These are phyloP conservation scores for Blastocystis sp. DNA, from an alignment of 352 stramenopile species.

Conservation along the genomic window DNA sequence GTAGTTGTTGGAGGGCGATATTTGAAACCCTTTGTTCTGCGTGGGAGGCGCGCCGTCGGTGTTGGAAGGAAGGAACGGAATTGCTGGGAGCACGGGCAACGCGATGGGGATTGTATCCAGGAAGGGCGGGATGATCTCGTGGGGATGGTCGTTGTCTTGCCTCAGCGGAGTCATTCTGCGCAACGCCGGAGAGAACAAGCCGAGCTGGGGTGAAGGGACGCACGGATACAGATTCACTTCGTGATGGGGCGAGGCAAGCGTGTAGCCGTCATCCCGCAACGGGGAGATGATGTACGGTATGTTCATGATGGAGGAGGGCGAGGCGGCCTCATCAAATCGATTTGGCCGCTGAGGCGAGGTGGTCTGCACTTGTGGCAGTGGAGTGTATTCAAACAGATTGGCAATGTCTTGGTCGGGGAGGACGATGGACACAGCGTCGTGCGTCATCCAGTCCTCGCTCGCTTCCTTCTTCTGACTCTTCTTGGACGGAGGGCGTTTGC, in stretches of 20 bases:
- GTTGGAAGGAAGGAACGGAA: background rate
- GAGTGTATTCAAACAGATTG: background rate
- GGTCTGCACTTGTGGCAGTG: background rate
- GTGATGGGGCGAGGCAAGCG: background rate
- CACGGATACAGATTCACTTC: background rate
- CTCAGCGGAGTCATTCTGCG: background rate
- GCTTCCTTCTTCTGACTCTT: background rate
- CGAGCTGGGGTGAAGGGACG: background rate
- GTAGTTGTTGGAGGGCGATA: background rate
- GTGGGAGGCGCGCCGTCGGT: background rate
- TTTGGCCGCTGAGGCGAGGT: background rate
- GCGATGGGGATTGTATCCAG: constrained; percentile 6
- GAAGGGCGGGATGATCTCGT: background rate
- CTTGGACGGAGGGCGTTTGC: background rate
- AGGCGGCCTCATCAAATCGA: background rate
- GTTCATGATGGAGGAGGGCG: background rate
- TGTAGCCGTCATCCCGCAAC: background rate
- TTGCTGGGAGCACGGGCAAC: constrained; percentile 9
- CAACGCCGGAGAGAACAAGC: background rate
- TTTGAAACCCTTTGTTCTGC: background rate
- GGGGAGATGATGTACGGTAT: background rate
- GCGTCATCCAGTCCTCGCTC: background rate
- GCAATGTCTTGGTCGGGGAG: background rate
- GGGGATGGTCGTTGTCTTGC: background rate
- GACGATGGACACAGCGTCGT: no score